Evolutionary conservation across 2,329 filamentous ascomycete genomes (phyloP), one percentile per base, ranked within the genome.

Genomic region (Fusarium equiseti): DNA sequence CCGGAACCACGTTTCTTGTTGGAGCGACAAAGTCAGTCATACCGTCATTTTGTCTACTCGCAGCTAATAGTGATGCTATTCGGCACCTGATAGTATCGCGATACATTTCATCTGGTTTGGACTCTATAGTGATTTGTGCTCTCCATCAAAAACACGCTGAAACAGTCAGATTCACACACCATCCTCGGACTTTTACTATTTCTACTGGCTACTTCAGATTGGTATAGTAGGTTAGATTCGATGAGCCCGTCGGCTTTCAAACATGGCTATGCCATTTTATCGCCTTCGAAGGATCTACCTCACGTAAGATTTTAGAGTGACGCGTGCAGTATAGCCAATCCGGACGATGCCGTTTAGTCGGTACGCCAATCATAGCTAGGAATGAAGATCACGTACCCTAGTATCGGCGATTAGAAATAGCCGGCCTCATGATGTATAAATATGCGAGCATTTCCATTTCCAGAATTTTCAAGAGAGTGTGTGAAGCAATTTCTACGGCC

Each of bases 291-390:
- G 35, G 35, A 38, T 38, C 35, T 16, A 9, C 35, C 50, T 53
- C 50, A 53, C 50, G 50, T 53, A 16, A 53, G 50, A 53, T 43
- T 53, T 53, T 53, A 53, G 50, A 53, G 9, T 6, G 12, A 16
- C 48, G 48, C 48, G 31, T 51, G 3, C 10, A 9, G 22, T 13
- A 16, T 35, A 26, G 9, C 8, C 20, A 51, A 35, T 42, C n/a
- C 7, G 13, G 15, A 12, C 5, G 8, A 20, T 29, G 13, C 24
- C 18, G 24, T n/a, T 42, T 12, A 20, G 5, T 29, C 15, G 3
- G 6, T 16, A 15, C 18, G 18, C 50, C 24, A 42, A 53, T 42
- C 18, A 53, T 27, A 16, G 5, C 13, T 9, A 42, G 13, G 13
- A 2, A 3, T n/a, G 2, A 6, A 10, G 7, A 43, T 13, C 24